Evolutionary conservation across 2,329 filamentous ascomycete species (phyloP), one percentile per base, ranked within the genome.

Genomic region (Aspergillus hiratsukae): DNA sequence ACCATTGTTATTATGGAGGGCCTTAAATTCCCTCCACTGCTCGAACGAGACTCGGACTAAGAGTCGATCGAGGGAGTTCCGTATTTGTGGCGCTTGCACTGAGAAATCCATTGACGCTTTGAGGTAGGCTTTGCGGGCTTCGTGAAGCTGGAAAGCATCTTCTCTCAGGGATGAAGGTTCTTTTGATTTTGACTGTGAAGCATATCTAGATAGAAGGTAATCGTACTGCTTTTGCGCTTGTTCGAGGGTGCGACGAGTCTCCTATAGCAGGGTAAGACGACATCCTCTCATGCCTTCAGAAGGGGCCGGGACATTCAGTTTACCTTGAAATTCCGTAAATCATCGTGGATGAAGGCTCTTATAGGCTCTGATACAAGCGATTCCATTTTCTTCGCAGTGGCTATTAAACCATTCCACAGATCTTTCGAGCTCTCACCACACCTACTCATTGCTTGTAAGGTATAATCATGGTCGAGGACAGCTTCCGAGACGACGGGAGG

Each of bases 51-150:
- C 81, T 60, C 85, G 86, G 58, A 97, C 90, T 14, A 99, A 80
- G 35, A 97, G 76, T 75, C 89, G 91, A 72, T 99, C 94, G 57
- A 97, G 81, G 1, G 87, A 85, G 64, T 88, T 86, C 49, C 94
- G 86, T 48, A 97, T 76, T 72, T 97, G 91, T 0, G 94, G 92
- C 1, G 90, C 90, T 63, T 91, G 83, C 62, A 94, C 85, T 66
- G 90, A 96, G 71, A 92, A 97, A 73, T 99, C 94, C 84, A 99
- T 87, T 14, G 90, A 92, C 1, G 92, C 89, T 70, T 91, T 93
- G 46, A 97, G 80, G 71, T 99, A 99, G 31, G 87, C 84, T 69
- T 94, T 95, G 57, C 93, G 85, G 25, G 90, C 89, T 78, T 97
- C 94, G 70, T 96, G 94, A 40, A 97, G 85, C 70, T 94, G 87